Evolutionary conservation across 2,329 filamentous ascomycete genomes (phyloP), one percentile per base, ranked within the genome.

Genomic region (Penicillium thymicola): DNA sequence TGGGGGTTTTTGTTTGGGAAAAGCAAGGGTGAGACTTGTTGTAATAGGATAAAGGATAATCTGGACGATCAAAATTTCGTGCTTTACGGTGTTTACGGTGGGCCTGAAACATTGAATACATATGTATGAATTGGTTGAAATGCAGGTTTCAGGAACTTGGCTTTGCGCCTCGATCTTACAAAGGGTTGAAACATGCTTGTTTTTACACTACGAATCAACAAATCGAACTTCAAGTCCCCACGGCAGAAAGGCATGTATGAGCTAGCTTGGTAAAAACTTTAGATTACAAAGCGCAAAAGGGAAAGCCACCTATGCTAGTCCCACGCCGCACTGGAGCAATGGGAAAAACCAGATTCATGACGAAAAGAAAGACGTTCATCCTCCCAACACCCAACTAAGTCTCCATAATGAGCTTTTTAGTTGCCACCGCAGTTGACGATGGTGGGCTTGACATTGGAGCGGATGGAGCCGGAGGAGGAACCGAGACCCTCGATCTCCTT

Each of bases 401-500:
- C 48, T 56, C 54, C 51, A 32, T n/a, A 60, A 45, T 41, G n/a
- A 58, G 54, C 36, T 52, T 58, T 71, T 75, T 81, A 80, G 52
- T 67, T 51, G 67, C 75, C 73, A 69, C 82, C 83, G 63, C 75
- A 73, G 62, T 73, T 72, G 58, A 79, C 74, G 68, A 86, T 86
- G 69, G 77, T 81, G 56, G 82, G 82, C 69, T 79, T 79, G 73
- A 78, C 74, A 72, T 74, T 70, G 72, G 80, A 80, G 75, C 81
- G 79, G 65, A 77, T 64, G 52, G 71, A 47, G 56, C 85, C 85
- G 58, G 75, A 79, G 70, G 71, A 73, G 74, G 75, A 81, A 67
- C 85, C 85, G 66, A 79, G 78, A 51, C 77, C 76, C 78, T 88
- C 85, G 62, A 88, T 82, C 62, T 79, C 77, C 74, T 79, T 79